Evolutionary conservation across 2,329 filamentous ascomycete species (phyloP), one percentile per base, ranked within the genome.

Genomic region (Phialemonium atrogriseum): DNA sequence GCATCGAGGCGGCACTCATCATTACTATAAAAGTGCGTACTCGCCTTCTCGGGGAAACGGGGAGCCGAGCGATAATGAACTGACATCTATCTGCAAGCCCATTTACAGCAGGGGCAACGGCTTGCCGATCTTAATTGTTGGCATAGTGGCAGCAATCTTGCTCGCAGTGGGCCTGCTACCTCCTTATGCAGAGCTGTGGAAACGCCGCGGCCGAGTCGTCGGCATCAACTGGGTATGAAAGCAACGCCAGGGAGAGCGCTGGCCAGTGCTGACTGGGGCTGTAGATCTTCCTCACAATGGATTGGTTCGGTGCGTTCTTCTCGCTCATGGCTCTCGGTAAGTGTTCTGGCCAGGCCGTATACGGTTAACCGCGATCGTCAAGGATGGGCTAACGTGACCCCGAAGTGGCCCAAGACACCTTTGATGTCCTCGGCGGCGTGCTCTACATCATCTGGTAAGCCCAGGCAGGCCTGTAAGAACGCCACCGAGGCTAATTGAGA

Each of bases 141-240:
- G 76, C 5, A 61, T 77, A 15, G 48, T 73, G 17, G 73, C 75
- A 2, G 64, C 72, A 3, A 54, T 78, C 8, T 58, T 80, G 6
- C 60, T 80, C 6, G 65, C 64, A 3, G 48, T 56, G 2, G 77
- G 77, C 1, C 52, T 80, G 9, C 44, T 81, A 5, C 70, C 73
- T 2, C 73, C 74, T 0, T 80, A 77, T 42, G 66, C 66, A 34
- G 76, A 80, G 47, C 55, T 78, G 2, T 76, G 68, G 58, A 79
- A 79, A 48, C 59, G 74, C 10, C 60, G 64, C 30, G 76, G 77
- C 0, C 61, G 73, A 15, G 74, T 80, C 3, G 60, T 78, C 18
- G 77, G 76, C 1, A 68, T 80, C 33, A 75, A 74, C 64, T 61
- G 52, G 43, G 47, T 48, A 32, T 12, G 40, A 15, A 19, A 20